Percentiles rank a stretch among this genome's conserved stretches.
Conservation (phyloP, 257 asterid genomes). For the Solanum etuberosum region DNA sequence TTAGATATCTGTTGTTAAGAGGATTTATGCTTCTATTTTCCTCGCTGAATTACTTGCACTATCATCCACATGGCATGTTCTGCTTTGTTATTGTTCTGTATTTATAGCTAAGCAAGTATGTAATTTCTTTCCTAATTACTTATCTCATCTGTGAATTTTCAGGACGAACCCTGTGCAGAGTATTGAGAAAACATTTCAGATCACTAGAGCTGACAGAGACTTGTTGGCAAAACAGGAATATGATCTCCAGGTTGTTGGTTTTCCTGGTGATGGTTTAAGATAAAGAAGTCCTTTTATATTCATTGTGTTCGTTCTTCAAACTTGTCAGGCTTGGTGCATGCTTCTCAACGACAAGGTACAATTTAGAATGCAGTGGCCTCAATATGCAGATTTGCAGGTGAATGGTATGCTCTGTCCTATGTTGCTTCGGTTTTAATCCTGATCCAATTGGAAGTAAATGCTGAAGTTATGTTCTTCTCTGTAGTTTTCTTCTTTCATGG, state of each 20-base stretch:
- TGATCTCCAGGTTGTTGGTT: slow-evolving; percentile 78
- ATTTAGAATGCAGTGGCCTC: slow-evolving; percentile 98
- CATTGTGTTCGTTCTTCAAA: neutral
- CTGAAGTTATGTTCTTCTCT: neutral
- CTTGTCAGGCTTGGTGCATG: slow-evolving; percentile 88
- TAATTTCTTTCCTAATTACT: neutral
- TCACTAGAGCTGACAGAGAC: slow-evolving; percentile 75
- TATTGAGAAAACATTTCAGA: slow-evolving; percentile 80
- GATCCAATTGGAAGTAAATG: neutral
- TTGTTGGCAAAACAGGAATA: slow-evolving; percentile 65
- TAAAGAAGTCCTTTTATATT: neutral
- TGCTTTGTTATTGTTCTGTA: neutral
- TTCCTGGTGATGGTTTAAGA: slow-evolving; percentile 2
- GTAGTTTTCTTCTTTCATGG: neutral
- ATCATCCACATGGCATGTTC: neutral
- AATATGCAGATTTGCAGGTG: slow-evolving; percentile 79
- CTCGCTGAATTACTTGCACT: neutral
- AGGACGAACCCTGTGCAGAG: slow-evolving; percentile 80
- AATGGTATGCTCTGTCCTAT: slow-evolving; percentile 51
- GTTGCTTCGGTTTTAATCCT: neutral
- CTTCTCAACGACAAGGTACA: slow-evolving; percentile 90
- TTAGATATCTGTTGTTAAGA: neutral
- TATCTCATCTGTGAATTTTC: slow-evolving; percentile 12
- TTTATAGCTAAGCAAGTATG: neutral
- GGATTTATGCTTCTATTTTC: neutral